Percentiles rank a stretch among this genome's conserved stretches.
Conservation (phyloP, 176 grass and related monocot species). For the Pontederia paniculata region DNA sequence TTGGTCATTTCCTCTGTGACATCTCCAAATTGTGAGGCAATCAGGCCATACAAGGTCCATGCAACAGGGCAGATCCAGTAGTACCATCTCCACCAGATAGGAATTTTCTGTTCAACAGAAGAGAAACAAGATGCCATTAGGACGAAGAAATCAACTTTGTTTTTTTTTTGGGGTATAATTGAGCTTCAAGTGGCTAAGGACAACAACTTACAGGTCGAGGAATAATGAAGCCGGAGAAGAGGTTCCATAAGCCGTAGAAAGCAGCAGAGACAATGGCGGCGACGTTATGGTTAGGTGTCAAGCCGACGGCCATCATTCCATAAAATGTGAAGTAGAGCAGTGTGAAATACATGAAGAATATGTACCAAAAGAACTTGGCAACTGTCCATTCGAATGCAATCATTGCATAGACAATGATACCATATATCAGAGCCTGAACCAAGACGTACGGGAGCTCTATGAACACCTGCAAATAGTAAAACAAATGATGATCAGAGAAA, state of each 20-base stretch:
- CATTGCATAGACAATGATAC: constrained; percentile 54
- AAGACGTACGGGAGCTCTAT: constrained; percentile 66
- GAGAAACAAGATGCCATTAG: neutral
- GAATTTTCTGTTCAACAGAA: constrained; percentile 32
- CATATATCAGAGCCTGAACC: constrained; percentile 60
- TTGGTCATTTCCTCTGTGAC: neutral
- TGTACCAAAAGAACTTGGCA: constrained; percentile 77
- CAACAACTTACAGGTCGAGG: constrained; percentile 49
- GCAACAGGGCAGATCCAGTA: constrained; percentile 59
- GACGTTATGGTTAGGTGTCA: constrained; percentile 65
- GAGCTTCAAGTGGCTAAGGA: neutral
- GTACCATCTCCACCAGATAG: constrained; percentile 90
- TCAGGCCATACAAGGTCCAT: constrained; percentile 70
- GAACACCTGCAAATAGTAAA: constrained; percentile 34
- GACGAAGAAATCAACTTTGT: too few species aligned
- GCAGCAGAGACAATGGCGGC: constrained; percentile 55
- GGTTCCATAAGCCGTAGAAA: constrained; percentile 76
- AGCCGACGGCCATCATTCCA: constrained; percentile 79
- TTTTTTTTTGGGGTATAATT: neutral
- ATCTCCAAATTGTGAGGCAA: constrained; percentile 62
- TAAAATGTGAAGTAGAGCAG: constrained; percentile 83
- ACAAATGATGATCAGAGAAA: neutral
- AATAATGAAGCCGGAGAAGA: constrained; percentile 80
- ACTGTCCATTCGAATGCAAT: constrained; percentile 73
- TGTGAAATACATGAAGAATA: constrained; percentile 97